Base-by-base conservation (phyloP, 1,139 yeast genomes). In the Saccharomyces pastorianus region DNA sequence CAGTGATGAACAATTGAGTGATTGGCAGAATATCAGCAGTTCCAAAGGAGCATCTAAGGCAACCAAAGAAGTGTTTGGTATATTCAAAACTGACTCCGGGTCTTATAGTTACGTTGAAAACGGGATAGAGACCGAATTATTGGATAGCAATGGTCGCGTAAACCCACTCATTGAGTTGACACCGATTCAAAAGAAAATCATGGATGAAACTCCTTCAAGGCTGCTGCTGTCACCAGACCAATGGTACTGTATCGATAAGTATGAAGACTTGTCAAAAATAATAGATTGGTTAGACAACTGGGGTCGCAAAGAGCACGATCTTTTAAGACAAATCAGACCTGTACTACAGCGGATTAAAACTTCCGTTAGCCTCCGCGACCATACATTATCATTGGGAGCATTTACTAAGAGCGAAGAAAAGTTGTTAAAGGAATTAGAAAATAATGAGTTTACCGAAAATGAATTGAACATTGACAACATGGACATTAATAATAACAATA, bases 261-360 rank as follows among this genome's bases (percentile, higher is more conserved):
- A 79, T 1, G 80, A 78, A 9, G 85, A 87, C 53, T 69, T 91
- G 38, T 79, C 78, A 1, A 67, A 66, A n/a, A 69, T 93, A 31
- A 59, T 84, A 6, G 66, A 71, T 11, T 87, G 95, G 89, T 75
- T 91, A 53, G 83, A 85, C 63, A 84, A 82, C 7, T 80, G 84
- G 77, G 98, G 98, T 3, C 74, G 73, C 52, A 76, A 96, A 49
- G 99, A 93, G 66, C 76, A 83, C 8, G 76, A 73, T 46, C 75
- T 93, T 49, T 72, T 80, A 42, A 84, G 84, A 59, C 96, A 88
- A 64, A 70, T 90, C 52, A 60, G 69, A 7, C 71, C 72, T 4
- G 76, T 83, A 6, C 78, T 80, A 60, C 84, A 80, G 8, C 77
- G 79, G 20, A 78, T 91, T 17, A 65, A 70, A 23, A 73, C 77